phyloP scores from a whole-genome alignment of 345 rosid genomes.

The Eutrema yunnanense region DNA sequence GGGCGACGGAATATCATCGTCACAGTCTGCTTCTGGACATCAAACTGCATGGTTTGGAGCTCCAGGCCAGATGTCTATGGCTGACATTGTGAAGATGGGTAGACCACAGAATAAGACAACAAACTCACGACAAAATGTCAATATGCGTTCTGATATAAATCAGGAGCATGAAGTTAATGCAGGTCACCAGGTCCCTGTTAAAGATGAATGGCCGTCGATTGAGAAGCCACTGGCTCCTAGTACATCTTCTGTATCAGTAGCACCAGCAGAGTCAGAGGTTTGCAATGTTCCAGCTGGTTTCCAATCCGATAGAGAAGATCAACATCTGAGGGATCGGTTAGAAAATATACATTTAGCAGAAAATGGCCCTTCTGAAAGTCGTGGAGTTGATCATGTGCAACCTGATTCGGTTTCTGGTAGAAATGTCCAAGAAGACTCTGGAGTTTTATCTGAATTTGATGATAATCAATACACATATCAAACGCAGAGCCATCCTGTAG shows the following conservation, averaged over 20 bases:
- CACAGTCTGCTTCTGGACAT: conserved; percentile 54
- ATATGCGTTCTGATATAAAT: conserved; percentile 29
- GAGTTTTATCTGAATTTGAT: conserved; percentile 54
- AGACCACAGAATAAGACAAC: conserved; percentile 59
- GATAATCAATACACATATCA: conserved; percentile 48
- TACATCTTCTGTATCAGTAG: conserved; percentile 42
- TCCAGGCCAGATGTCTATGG: conserved; percentile 91
- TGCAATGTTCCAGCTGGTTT: conserved; percentile 47
- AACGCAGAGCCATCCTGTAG: conserved; percentile 50
- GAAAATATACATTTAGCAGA: conserved; percentile 52
- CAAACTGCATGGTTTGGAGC: conserved; percentile 73
- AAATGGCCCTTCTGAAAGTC: conserved; percentile 42
- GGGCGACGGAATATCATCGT: conserved; percentile 45
- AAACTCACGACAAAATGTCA: conserved; percentile 9
- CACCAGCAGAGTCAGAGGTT: conserved; percentile 44
- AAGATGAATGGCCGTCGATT: conserved; percentile 60
- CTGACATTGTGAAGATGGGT: conserved; percentile 98
- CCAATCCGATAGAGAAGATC: conserved; percentile 44
- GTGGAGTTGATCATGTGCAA: conserved; percentile 35
- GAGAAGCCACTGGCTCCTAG: conserved; percentile 50
- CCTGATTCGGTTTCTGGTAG: conserved; percentile 55
- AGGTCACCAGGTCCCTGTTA: conserved; percentile 42
- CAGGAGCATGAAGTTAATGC: conserved; percentile 36
- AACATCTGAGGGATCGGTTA: conserved; percentile 44
- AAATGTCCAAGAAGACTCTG: conserved; percentile 52